Evolutionary conservation across 148 eudicot genomes (phyloP).

Genomic region (Rhododendron simsii): DNA sequence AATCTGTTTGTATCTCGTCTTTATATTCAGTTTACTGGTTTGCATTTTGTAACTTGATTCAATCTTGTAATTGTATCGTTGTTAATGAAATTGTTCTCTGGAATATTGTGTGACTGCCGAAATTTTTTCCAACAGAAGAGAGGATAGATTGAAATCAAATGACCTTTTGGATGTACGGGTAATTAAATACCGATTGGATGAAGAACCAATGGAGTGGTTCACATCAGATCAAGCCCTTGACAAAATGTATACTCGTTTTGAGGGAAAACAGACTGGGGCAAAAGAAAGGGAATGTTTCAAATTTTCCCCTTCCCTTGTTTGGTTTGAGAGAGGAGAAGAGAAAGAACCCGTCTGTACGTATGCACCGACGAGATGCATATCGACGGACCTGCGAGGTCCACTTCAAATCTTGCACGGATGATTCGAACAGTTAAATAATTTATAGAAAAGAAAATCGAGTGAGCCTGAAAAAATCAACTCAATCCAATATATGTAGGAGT

Average conservation of each 20-base stretch:
- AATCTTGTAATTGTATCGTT: too few species aligned
- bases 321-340: not conserved
- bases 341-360: too few species aligned
- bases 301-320: not conserved
- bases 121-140: too few species aligned
- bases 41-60: too few species aligned
- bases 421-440: not conserved
- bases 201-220: not conserved
- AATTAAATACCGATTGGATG: not conserved
- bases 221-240: not conserved
- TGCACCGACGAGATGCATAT: too few species aligned
- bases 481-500: too few species aligned
- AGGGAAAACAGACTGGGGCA: not conserved
- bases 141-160: not conserved
- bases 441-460: too few species aligned
- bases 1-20: too few species aligned
- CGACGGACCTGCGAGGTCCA: not conserved
- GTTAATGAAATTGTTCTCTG: too few species aligned
- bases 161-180: not conserved
- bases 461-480: too few species aligned
- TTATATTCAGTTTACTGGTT: too few species aligned
- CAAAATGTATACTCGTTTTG: not conserved
- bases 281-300: not conserved
- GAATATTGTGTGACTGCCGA: too few species aligned
- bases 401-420: not conserved